Evolutionary conservation across 352 stramenopile genomes (phyloP).

Genomic region (Discostella stelligera): DNA sequence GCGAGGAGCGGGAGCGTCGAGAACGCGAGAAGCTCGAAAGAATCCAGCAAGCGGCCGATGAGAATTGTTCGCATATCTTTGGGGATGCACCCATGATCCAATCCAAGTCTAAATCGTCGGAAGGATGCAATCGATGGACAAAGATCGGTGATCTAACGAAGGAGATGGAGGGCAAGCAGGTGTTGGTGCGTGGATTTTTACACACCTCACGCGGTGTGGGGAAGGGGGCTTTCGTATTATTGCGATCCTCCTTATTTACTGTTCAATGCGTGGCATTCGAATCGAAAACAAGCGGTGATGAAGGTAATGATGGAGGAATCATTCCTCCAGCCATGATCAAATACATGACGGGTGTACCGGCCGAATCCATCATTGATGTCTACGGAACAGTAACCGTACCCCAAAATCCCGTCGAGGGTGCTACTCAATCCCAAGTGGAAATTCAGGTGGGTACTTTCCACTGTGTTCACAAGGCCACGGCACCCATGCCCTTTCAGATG

Average conservation of each 20-base stretch:
- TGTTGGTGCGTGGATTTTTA: constrained; percentile 73
- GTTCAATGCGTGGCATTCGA: constrained; percentile 92
- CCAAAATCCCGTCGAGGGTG: constrained; percentile 89
- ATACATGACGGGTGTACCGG: constrained; percentile 90
- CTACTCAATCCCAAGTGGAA: constrained; percentile 95
- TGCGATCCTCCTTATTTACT: constrained; percentile 86
- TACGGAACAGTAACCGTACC: constrained; percentile 89
- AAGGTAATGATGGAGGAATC: constrained; percentile 6
- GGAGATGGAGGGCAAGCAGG: constrained; percentile 57
- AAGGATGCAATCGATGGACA: constrained; percentile 57
- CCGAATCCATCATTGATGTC: constrained; percentile 96
- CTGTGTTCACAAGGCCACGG: constrained; percentile 90
- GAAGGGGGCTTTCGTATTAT: constrained; percentile 76
- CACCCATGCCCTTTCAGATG: constrained; percentile 91
- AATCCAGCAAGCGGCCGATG: constrained; percentile 50
- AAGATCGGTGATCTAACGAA: constrained; percentile 66
- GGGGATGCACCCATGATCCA: constrained; percentile 74
- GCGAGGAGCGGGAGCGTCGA: constrained; percentile 63
- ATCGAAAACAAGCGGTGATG: constrained; percentile 59
- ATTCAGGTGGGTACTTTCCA: constrained; percentile 92
- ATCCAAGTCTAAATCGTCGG: constrained; percentile 54
- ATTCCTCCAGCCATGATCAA: constrained; percentile 88
- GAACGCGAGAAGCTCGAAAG: constrained; percentile 77
- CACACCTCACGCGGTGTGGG: constrained; percentile 68
- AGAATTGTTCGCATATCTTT: constrained; percentile 67